Evolutionary conservation across 768 basidiomycete genomes (phyloP).

Genomic region (Hysterangium stoloniferum): DNA sequence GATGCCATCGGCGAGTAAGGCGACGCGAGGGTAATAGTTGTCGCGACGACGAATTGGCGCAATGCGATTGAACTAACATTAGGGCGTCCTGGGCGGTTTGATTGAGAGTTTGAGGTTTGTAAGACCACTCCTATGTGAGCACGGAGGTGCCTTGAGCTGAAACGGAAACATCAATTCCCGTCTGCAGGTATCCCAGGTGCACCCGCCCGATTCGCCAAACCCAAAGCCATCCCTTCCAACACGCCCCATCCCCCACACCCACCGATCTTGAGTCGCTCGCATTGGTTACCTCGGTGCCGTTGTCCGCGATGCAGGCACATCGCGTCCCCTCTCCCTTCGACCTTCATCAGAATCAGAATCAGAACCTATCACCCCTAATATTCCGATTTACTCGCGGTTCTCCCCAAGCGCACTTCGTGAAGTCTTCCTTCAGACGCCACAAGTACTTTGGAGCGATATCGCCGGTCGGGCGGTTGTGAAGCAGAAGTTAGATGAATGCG

Average conservation of each 20-base stretch:
- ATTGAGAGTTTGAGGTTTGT: constrained; percentile 95
- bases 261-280: constrained; percentile 61
- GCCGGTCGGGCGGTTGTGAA: constrained; percentile 81
- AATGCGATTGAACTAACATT: constrained; percentile 95
- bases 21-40: constrained; percentile 70
- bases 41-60: constrained; percentile 92
- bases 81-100: constrained; percentile 83
- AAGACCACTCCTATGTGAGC: no score
- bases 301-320: constrained; percentile 90
- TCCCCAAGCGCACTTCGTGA: constrained; percentile 94
- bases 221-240: constrained; percentile 73
- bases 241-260: constrained; percentile 66
- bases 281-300: constrained; percentile 85
- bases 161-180: no score
- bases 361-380: constrained; percentile 50
- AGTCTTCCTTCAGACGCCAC: constrained; percentile 79
- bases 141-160: no score
- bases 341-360: constrained; percentile 21
- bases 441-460: constrained; percentile 78
- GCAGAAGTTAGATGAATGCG: constrained; percentile 78
- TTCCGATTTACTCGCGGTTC: constrained; percentile 68
- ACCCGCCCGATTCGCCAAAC: constrained; percentile 75
- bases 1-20: constrained; percentile 57
- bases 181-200: constrained; percentile 89
- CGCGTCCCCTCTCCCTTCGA: constrained; percentile 52